Percentiles rank a stretch among this genome's conserved stretches.
Conservation (phyloP, 2,329 filamentous ascomycete species). For the Rutstroemia sp. region DNA sequence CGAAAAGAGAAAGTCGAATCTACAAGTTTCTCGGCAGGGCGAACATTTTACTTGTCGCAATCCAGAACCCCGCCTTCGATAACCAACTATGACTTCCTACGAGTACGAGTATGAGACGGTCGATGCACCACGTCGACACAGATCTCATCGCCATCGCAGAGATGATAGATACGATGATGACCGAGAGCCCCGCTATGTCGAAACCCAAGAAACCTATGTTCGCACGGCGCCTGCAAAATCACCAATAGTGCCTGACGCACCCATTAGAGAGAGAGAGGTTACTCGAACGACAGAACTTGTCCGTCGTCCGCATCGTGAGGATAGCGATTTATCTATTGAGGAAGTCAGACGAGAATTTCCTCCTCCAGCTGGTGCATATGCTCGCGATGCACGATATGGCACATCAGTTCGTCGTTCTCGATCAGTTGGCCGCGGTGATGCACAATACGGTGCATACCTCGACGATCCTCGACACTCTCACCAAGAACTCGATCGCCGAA, state of each 20-base stretch:
- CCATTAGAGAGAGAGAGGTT: constrained; percentile 4
- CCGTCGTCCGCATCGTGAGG: constrained; percentile 53
- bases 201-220: constrained; percentile 33
- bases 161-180: constrained; percentile 20
- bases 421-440: constrained; percentile 51
- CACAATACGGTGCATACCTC: constrained; percentile 53
- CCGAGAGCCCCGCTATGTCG: constrained; percentile 44
- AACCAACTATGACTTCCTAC: constrained; percentile 9
- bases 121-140: constrained; percentile 23
- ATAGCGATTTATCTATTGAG: constrained; percentile 70
- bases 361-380: constrained; percentile 38
- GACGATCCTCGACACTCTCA: constrained; percentile 37
- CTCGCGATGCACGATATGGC: constrained; percentile 25
- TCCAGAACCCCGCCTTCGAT: neutral
- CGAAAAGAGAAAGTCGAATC: neutral
- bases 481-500: constrained; percentile 38
- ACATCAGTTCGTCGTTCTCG: constrained; percentile 48
- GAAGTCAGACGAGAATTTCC: constrained; percentile 81
- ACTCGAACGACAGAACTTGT: constrained; percentile 47
- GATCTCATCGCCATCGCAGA: constrained; percentile 23
- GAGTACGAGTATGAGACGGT: constrained; percentile 19
- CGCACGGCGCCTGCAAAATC: constrained; percentile 17
- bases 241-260: constrained; percentile 19
- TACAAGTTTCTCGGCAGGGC: neutral
- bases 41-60: constrained; percentile 2